phyloP scores from a whole-genome alignment of 2,329 filamentous ascomycete genomes.

The Aulographum hederae region DNA sequence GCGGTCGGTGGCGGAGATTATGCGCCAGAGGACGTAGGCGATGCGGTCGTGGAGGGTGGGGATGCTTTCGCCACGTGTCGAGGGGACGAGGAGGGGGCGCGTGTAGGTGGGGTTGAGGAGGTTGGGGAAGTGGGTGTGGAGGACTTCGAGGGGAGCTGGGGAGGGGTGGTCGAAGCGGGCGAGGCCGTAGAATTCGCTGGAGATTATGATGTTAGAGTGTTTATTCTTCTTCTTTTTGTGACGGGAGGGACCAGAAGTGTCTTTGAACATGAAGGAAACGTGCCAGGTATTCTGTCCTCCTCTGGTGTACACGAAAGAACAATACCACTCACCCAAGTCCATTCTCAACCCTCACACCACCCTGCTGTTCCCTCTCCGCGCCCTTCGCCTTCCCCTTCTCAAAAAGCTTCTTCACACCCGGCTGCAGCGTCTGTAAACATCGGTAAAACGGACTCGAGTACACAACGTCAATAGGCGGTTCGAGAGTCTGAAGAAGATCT shows the following conservation, averaged over 20 bases:
- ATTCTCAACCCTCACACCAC: slow-evolving; percentile 31
- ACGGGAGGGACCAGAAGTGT: too few species aligned
- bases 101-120: slow-evolving; percentile 35
- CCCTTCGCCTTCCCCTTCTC: slow-evolving; percentile 13
- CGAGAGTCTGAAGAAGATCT: slow-evolving; percentile 38
- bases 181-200: slow-evolving; percentile 77
- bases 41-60: slow-evolving; percentile 63
- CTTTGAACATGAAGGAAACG: too few species aligned
- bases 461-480: slow-evolving; percentile 53
- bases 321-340: slow-evolving; percentile 29
- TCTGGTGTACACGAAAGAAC: too few species aligned
- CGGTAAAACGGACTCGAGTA: slow-evolving; percentile 38
- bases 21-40: slow-evolving; percentile 46
- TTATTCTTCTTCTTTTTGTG: too few species aligned
- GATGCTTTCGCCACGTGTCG: slow-evolving; percentile 60
- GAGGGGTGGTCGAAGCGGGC: slow-evolving; percentile 73
- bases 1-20: slow-evolving; percentile 55
- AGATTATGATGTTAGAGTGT: slow-evolving; percentile 38
- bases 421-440: slow-evolving; percentile 20
- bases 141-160: slow-evolving; percentile 44
- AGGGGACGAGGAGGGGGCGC: slow-evolving; percentile 45
- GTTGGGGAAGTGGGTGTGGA: slow-evolving; percentile 51
- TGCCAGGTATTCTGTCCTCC: too few species aligned
- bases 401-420: slow-evolving; percentile 17
- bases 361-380: slow-evolving; percentile 16